Evolutionary conservation across 345 rosid species (phyloP).

Genomic region (Eucalyptus globulus): DNA sequence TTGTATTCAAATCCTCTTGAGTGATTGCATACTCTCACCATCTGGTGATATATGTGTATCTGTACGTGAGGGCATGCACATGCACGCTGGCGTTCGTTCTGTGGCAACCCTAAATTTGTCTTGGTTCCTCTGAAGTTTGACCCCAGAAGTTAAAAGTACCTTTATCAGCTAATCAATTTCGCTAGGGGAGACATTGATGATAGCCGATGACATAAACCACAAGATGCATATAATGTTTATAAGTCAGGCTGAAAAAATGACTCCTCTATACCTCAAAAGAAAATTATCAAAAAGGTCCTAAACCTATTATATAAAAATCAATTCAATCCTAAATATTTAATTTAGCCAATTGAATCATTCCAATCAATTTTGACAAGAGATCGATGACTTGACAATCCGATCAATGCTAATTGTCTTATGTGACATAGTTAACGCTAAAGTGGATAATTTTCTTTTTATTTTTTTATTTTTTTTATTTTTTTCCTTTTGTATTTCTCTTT

Average conservation of each 20-base stretch:
- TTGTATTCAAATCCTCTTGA: not conserved
- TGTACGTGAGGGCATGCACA: not conserved
- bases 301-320: accelerated
- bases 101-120: not conserved
- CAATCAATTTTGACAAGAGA: not conserved
- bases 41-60: not conserved
- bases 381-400: accelerated
- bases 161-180: not conserved
- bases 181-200: not conserved
- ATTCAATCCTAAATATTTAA: too few relatives aligned
- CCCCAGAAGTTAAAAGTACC: not conserved
- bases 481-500: too few relatives aligned
- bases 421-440: accelerated
- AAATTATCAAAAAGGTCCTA: too few relatives aligned
- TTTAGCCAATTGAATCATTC: accelerated
- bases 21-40: not conserved
- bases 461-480: too few relatives aligned
- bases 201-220: not conserved
- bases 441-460: too few relatives aligned
- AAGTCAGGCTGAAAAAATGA: not conserved
- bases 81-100: not conserved
- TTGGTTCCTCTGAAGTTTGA: not conserved
- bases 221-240: not conserved
- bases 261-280: accelerated
- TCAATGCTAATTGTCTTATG: accelerated